Evolutionary conservation across 23 red algal species (phyloP).

Genomic region (Gracilaria domingensis): DNA sequence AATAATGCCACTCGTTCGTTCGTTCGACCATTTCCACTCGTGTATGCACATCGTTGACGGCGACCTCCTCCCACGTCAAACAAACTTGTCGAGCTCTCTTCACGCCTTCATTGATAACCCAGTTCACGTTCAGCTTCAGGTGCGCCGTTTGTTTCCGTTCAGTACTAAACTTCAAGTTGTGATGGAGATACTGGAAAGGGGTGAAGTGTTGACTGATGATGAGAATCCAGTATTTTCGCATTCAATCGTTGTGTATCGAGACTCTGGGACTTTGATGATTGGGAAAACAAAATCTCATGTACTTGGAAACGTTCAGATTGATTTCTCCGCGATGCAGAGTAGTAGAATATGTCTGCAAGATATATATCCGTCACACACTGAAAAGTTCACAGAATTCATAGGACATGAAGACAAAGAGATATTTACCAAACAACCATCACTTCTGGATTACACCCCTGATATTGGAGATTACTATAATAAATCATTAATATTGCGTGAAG

Average conservation of each 20-base stretch:
- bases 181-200: slow-evolving; percentile 15
- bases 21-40: too few species aligned
- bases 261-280: background rate
- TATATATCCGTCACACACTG: background rate
- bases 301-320: background rate
- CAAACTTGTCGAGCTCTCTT: too few species aligned
- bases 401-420: background rate
- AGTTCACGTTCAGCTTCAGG: too few species aligned
- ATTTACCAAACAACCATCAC: slow-evolving; percentile 10
- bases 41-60: too few species aligned
- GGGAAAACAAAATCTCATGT: slow-evolving; percentile 7
- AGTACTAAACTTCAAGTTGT: background rate
- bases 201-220: slow-evolving; percentile 15
- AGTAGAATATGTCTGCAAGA: background rate
- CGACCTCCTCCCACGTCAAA: too few species aligned
- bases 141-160: too few species aligned
- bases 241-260: slow-evolving; percentile 30
- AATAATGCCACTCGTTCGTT: too few species aligned
- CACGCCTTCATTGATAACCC: too few species aligned
- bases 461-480: background rate
- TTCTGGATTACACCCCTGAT: slow-evolving; percentile 18
- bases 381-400: slow-evolving; percentile 1
- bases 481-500: background rate
- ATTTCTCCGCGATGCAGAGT: slow-evolving; percentile 16
- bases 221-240: slow-evolving; percentile 32